phyloP scores from a whole-genome alignment of 2,329 filamentous ascomycete species.

The Apiospora phragmitis region DNA sequence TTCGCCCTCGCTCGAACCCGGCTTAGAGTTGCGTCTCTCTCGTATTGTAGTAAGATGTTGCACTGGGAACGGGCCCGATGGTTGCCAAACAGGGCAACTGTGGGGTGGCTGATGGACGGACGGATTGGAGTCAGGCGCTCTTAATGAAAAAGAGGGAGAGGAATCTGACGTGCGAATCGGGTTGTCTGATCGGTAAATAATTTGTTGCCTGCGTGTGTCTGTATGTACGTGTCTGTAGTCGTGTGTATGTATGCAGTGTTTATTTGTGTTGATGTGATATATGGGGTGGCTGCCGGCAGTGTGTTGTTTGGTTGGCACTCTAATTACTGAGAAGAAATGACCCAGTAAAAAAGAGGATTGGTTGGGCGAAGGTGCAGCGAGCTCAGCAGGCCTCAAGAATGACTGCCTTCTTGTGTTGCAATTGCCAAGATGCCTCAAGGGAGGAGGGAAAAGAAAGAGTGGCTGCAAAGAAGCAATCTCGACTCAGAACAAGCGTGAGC shows the following conservation, averaged over 20 bases:
- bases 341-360: not conserved
- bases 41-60: not conserved
- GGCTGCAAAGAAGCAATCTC: not conserved
- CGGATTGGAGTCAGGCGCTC: not conserved
- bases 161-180: not conserved
- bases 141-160: not conserved
- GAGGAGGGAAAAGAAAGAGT: not conserved
- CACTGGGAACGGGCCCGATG: not conserved
- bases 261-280: conserved; percentile 3
- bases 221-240: not conserved
- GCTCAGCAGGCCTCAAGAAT: not conserved
- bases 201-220: not conserved
- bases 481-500: not conserved
- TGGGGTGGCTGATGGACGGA: not conserved
- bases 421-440: not conserved
- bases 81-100: not conserved
- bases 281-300: conserved; percentile 1
- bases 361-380: not conserved
- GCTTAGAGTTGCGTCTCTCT: not conserved
- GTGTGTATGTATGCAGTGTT: not conserved
- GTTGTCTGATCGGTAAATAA: not conserved
- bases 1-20: not conserved
- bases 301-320: conserved; percentile 6
- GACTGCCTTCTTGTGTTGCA: not conserved
- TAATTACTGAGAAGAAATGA: not conserved